These are phyloP conservation scores for Yamadazyma triangularis DNA, from an alignment of 1,139 yeast genomes.

Conservation along the genomic window DNA sequence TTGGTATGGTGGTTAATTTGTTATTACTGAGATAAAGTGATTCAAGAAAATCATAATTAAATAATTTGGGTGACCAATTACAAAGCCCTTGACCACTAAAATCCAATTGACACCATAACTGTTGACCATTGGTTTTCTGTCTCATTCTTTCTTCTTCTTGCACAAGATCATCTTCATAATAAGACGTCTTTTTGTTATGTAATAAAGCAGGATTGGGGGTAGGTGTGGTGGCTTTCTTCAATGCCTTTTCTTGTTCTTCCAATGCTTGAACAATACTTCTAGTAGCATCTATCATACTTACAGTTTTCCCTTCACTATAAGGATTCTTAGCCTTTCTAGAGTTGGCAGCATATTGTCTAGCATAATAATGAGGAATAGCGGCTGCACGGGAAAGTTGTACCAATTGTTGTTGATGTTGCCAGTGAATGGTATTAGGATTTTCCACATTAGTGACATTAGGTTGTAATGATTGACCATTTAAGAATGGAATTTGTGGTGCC, in stretches of 20 bases:
- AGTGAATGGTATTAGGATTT: constrained; percentile 54
- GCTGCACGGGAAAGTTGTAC: constrained; percentile 75
- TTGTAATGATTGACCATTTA: too few relatives aligned
- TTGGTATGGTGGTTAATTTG: constrained; percentile 64
- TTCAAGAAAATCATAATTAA: constrained; percentile 81
- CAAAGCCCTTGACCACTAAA: constrained; percentile 84
- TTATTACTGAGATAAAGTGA: constrained; percentile 86
- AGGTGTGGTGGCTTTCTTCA: constrained; percentile 24
- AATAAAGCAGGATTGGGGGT: constrained; percentile 40
- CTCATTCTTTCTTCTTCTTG: constrained; percentile 75
- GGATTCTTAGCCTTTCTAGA: constrained; percentile 55
- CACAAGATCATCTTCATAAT: constrained; percentile 66
- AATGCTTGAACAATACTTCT: constrained; percentile 42
- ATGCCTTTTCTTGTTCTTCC: constrained; percentile 36
- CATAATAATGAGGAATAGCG: constrained; percentile 78
- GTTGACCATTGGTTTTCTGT: constrained; percentile 65
- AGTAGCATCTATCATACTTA: constrained; percentile 54
- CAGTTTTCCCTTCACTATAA: constrained; percentile 35
- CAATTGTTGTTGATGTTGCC: constrained; percentile 87
- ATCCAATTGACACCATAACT: constrained; percentile 93
- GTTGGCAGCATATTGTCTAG: constrained; percentile 85
- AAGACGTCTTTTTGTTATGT: constrained; percentile 59
- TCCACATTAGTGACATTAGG: constrained; percentile 29
- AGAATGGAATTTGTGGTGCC: not conserved
- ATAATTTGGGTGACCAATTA: constrained; percentile 65